Base-by-base conservation (phyloP, 2,329 filamentous ascomycete species). In the Exophiala lecanii-corni region DNA sequence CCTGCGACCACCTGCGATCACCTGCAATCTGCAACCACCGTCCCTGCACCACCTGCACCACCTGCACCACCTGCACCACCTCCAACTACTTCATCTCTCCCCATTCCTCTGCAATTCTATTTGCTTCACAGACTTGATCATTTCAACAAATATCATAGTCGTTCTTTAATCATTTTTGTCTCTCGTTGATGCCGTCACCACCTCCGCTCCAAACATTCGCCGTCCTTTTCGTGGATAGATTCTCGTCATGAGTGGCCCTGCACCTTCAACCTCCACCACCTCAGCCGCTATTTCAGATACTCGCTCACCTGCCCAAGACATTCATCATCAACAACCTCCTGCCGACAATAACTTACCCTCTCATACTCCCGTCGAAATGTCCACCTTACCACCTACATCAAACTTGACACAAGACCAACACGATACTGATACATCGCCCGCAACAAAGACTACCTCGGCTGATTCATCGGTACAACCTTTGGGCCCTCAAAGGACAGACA, bases 291-390 rank as follows among this genome's bases (percentile, higher is more conserved):
- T 28, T 15, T 12, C 38, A 18, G 49, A 51, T 33, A 4, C 41
- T 30, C 38, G 33, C 31, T 38, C 52, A n/a, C 3, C 39, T n/a
- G 38, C 50, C 21, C 50, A 51, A 39, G 49, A 50, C 40, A 50
- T 47, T 28, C 49, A 45, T 36, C 45, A 39, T 12, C 43, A 44
- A 33, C 48, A 39, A 42, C 23, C 33, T 23, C 40, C 30, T 19
- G 6, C 43, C 31, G 44, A 47, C 35, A 38, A 51, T 20, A 41
- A 47, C 17, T 25, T 47, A 13, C 34, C 34, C 19, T 32, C 45
- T 7, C 41, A 44, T 5, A 45, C 52, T 18, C 46, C 48, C 4
- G 37, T 52, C 36, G 53, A 56, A 40, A 52, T 56, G 55, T 56
- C 48, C 16, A 49, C 31, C 32, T 46, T 54, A 4, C 33, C 43